A percentile compares a stretch with the other conserved stretches of the same genome.
These are phyloP conservation scores for Globisporangium heterothallicum DNA, from an alignment of 352 stramenopile genomes.

Conservation along the genomic window DNA sequence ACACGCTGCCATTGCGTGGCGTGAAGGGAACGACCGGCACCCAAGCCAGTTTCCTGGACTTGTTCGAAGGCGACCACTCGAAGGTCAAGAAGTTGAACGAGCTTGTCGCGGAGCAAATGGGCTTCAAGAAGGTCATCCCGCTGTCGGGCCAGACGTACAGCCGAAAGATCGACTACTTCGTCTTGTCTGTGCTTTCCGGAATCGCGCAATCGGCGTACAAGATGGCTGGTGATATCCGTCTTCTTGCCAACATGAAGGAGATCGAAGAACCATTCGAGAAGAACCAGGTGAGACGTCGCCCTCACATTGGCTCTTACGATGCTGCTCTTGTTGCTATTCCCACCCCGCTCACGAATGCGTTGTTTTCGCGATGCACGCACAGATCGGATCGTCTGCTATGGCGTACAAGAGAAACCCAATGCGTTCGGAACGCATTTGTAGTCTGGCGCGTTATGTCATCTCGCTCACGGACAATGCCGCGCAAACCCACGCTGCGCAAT, in stretches of 20 bases:
- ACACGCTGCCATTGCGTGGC: constrained; percentile 94
- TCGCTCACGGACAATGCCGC: constrained; percentile 94
- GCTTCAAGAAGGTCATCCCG: constrained; percentile 95
- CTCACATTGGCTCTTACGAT: too few relatives aligned
- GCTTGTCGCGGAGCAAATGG: constrained; percentile 95
- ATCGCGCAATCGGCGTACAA: constrained; percentile 98
- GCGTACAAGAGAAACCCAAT: constrained; percentile 99
- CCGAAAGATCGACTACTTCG: constrained; percentile 97
- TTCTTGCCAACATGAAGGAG: constrained; percentile 99
- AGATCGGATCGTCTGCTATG: constrained; percentile 98
- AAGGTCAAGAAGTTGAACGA: constrained; percentile 96
- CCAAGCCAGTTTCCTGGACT: constrained; percentile 97
- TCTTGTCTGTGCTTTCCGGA: constrained; percentile 93
- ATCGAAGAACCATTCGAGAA: constrained; percentile 94
- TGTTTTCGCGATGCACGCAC: too few relatives aligned
- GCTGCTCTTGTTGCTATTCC: too few relatives aligned
- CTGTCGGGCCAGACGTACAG: constrained; percentile 99
- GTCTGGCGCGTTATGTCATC: constrained; percentile 97
- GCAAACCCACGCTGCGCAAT: constrained; percentile 97
- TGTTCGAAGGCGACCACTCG: constrained; percentile 98
- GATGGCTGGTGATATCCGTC: constrained; percentile 98
- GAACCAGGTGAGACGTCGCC: constrained; percentile 68
- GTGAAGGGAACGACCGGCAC: constrained; percentile 99
- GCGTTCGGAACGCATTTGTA: constrained; percentile 97
- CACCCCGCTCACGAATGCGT: too few relatives aligned